Conservation (phyloP, 2,329 filamentous ascomycete genomes). For the Aspergillus felis region DNA sequence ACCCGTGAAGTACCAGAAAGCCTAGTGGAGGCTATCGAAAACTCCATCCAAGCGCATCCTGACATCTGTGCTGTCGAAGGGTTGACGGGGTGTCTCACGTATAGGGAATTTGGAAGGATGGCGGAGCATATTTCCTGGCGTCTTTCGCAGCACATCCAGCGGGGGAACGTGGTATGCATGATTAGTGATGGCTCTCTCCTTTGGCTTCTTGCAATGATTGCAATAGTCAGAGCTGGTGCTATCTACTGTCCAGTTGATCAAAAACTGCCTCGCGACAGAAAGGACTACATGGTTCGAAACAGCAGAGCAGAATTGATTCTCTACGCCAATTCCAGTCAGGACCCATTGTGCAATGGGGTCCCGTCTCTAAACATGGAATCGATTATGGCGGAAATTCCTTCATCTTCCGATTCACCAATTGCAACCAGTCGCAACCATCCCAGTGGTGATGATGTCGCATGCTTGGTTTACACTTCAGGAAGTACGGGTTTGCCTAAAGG, state of each 20-base stretch:
- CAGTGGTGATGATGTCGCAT: background rate
- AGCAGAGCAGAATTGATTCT: background rate
- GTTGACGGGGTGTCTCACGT: background rate
- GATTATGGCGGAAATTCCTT: background rate
- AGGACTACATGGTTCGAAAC: background rate
- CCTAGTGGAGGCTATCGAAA: background rate
- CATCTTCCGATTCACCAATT: background rate
- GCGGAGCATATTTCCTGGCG: background rate
- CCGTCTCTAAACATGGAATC: background rate
- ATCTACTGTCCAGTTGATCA: background rate
- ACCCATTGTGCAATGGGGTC: background rate
- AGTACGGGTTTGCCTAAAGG: background rate
- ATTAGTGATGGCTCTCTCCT: background rate
- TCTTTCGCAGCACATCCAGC: background rate
- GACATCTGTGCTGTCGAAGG: background rate
- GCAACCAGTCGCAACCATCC: background rate
- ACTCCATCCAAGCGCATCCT: background rate
- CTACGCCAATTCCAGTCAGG: background rate
- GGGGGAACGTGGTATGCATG: background rate
- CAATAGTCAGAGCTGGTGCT: background rate
- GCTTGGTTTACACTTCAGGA: background rate
- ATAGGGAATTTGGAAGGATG: background rate
- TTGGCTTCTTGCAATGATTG: background rate
- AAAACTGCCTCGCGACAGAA: background rate
- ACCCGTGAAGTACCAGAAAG: background rate